phyloP scores from a whole-genome alignment of 352 stramenopile genomes.

The Phytophthora rubi region DNA sequence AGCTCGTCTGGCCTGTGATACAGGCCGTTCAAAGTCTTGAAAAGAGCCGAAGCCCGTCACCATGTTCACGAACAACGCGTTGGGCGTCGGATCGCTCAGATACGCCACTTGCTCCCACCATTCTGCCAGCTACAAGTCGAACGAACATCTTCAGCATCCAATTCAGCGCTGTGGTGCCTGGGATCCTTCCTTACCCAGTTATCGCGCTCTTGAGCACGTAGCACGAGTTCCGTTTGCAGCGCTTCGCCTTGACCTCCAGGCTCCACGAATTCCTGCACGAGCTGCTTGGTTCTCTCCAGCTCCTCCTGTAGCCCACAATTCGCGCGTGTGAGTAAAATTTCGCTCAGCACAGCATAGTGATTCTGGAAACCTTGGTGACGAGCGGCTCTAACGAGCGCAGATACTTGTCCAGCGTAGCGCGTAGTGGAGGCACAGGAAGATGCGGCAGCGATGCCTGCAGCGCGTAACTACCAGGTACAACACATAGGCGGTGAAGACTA shows the following conservation, averaged over 20 bases:
- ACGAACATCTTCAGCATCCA: not conserved
- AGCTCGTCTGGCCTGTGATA: conserved; percentile 60
- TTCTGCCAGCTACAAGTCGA: conserved; percentile 62
- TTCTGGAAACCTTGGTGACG: conserved; percentile 45
- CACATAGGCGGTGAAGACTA: not conserved
- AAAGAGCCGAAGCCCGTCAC: conserved; percentile 96
- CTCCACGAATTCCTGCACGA: conserved; percentile 58
- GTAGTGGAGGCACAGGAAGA: conserved; percentile 85
- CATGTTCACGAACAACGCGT: conserved; percentile 94
- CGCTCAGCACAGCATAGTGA: conserved; percentile 39
- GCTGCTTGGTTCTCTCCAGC: conserved; percentile 37
- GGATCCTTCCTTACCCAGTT: conserved; percentile 58
- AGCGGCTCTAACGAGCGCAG: conserved; percentile 71
- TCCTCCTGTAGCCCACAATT: conserved; percentile 55
- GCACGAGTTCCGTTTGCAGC: conserved; percentile 56
- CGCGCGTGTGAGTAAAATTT: conserved; percentile 26
- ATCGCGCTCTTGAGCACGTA: conserved; percentile 46
- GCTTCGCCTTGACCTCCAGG: conserved; percentile 51
- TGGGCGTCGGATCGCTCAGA: conserved; percentile 74
- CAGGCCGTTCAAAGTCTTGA: conserved; percentile 81
- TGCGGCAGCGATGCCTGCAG: conserved; percentile 73
- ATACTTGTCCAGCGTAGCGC: conserved; percentile 89
- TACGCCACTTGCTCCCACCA: conserved; percentile 95
- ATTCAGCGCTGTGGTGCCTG: not conserved
- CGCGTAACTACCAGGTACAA: conserved; percentile 20